A percentile compares a stretch with the other conserved stretches of the same genome.
Evolutionary conservation across 73 alveolate genomes (phyloP).

Genomic region (Durusdinium trenchii): DNA sequence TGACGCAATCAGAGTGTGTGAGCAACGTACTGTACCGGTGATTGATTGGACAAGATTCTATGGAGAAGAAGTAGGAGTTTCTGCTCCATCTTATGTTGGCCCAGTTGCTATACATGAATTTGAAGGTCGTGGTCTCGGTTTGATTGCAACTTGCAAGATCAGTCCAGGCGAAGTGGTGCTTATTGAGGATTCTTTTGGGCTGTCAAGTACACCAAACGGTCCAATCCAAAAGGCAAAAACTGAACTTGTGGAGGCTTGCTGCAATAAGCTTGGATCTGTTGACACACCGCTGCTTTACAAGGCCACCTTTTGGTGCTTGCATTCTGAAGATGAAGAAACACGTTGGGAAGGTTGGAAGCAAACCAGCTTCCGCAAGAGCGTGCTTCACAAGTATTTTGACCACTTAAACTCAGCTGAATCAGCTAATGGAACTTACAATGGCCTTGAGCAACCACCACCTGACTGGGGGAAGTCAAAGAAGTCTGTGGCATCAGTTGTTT

Average conservation of each 20-base stretch:
- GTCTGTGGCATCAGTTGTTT: conserved; percentile 7
- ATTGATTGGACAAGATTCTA: conserved; percentile 39
- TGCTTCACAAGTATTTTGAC: not conserved
- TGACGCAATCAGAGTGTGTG: conserved; percentile 8
- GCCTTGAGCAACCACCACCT: not conserved
- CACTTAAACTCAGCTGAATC: not conserved
- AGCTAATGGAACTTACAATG: no score
- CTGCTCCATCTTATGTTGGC: not conserved
- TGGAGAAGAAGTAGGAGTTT: not conserved
- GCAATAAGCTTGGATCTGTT: not conserved
- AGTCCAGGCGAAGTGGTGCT: conserved; percentile 50
- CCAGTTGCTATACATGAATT: conserved; percentile 14
- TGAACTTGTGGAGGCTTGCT: not conserved
- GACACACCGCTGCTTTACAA: not conserved
- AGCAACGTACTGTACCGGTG: not conserved
- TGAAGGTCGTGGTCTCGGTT: conserved; percentile 36
- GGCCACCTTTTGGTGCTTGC: conserved; percentile 10
- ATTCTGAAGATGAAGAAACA: not conserved
- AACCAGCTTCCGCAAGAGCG: not conserved
- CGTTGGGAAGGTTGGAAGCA: not conserved
- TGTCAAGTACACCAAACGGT: not conserved
- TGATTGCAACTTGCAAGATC: conserved; percentile 9
- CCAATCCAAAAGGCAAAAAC: not conserved
- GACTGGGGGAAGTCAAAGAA: not conserved
- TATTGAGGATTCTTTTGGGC: conserved; percentile 28